Evolutionary conservation across 257 asterid species (phyloP).

Genomic region (Lycium barbarum): DNA sequence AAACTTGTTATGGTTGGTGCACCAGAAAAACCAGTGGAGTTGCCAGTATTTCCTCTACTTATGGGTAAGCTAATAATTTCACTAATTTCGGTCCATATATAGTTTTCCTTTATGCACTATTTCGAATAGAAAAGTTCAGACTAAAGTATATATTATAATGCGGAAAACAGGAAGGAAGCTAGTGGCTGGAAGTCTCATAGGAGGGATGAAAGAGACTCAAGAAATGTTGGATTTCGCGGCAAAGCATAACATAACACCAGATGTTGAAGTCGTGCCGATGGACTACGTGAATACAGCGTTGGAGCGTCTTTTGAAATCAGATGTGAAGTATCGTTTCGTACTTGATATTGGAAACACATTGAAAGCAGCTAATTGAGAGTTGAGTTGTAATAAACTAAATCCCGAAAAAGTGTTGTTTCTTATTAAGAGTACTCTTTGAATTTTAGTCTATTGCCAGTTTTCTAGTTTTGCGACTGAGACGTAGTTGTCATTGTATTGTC

Average conservation of each 20-base stretch:
- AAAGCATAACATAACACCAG: constrained; percentile 35
- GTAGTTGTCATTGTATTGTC: no score
- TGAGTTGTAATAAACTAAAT: background rate
- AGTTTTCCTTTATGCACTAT: background rate
- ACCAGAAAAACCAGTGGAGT: constrained; percentile 62
- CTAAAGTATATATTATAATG: background rate
- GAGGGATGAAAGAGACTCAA: constrained; percentile 42
- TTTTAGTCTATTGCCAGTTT: background rate
- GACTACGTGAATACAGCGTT: constrained; percentile 36
- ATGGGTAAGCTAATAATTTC: constrained; percentile 34
- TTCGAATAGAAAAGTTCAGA: background rate
- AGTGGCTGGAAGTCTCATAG: constrained; percentile 38
- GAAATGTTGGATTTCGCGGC: constrained; percentile 41
- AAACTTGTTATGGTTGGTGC: constrained; percentile 66
- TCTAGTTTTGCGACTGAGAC: background rate
- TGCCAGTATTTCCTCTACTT: constrained; percentile 52
- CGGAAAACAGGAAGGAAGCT: constrained; percentile 31
- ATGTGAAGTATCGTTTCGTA: constrained; percentile 40
- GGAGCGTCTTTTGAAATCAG: constrained; percentile 37
- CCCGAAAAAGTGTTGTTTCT: background rate
- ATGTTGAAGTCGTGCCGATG: constrained; percentile 36
- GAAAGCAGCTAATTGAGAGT: constrained; percentile 11
- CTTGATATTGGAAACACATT: constrained; percentile 38
- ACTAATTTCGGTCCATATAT: background rate
- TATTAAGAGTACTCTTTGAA: background rate